Evolutionary conservation across 169 alveolate genomes (phyloP), one percentile per base, ranked within the genome.

Genomic region (Plasmodium gonderi): DNA sequence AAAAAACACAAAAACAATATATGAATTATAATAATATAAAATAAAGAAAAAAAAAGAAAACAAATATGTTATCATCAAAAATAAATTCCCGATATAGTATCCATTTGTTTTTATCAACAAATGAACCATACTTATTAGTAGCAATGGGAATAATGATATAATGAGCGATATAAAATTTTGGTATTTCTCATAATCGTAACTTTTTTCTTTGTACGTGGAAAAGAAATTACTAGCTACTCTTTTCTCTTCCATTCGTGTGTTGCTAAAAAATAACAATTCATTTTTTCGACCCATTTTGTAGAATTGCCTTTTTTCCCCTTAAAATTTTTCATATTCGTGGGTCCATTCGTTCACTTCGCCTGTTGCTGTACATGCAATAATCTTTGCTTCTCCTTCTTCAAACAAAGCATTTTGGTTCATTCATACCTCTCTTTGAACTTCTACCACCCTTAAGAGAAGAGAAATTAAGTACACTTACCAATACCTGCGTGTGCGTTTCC

Each of bases 21-120:
- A 74, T 1, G 92, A 85, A 75, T 85, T 75, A n/a, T 74, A 85
- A 85, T 75, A 85, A 74, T 75, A 85, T 78, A 85, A 75, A 40
- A 85, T 85, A 44, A 85, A 75, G 68, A 85, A 85, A 75, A 36
- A 85, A 54, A 85, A 75, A 17, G 92, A 85, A 85, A 51, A 76
- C 33, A 85, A 85, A 85, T 85, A 85, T 3, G 89, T 38, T 85
- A 85, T 85, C 45, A 64, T 85, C 68, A 85, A 65, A 65, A 85
- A 85, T 51, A 85, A 75, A 85, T 47, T 54, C 31, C 92, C 92
- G 45, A 85, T 85, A 65, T 74, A 74, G 49, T 85, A 85, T 14
- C 87, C 87, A 85, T 75, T 72, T 44, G 79, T 38, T 49, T 23
- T 85, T 31, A 85, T 85, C 29, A 42, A 85, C 11, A 85, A 44